These are phyloP conservation scores for Quercus engelmannii DNA, from an alignment of 306 rosid genomes.

Conservation along the genomic window DNA sequence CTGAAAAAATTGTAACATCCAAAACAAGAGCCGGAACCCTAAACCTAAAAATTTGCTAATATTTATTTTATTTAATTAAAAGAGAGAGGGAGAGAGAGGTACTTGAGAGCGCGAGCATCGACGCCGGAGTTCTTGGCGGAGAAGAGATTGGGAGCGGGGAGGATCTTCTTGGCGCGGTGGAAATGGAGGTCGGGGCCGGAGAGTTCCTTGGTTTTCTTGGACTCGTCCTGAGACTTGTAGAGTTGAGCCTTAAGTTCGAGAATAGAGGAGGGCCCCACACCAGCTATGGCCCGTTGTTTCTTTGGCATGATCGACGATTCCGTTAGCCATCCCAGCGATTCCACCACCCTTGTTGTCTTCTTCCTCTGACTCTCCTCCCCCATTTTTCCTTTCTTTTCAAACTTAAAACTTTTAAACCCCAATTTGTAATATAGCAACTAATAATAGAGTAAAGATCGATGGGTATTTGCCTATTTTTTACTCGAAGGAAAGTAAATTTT, in stretches of 20 bases:
- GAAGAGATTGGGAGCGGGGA: slow-evolving; percentile 39
- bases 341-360: slow-evolving; percentile 59
- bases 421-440: too few species aligned
- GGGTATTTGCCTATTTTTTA: too few species aligned
- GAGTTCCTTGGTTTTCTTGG: slow-evolving; percentile 67
- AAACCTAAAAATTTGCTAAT: background rate
- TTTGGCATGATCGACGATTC: slow-evolving; percentile 94
- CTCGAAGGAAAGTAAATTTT: too few species aligned
- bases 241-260: slow-evolving; percentile 90
- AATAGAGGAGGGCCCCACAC: slow-evolving; percentile 89
- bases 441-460: too few species aligned
- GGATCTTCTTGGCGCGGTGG: slow-evolving; percentile 73
- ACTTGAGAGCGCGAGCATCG: slow-evolving; percentile 81
- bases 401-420: too few species aligned
- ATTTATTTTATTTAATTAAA: background rate
- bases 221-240: slow-evolving; percentile 80
- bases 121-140: slow-evolving; percentile 81
- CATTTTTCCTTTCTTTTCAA: slow-evolving; percentile 16
- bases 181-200: slow-evolving; percentile 54
- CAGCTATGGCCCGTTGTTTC: slow-evolving; percentile 81
- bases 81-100: background rate
- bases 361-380: slow-evolving; percentile 46
- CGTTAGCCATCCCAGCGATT: slow-evolving; percentile 97
- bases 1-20: too few species aligned
- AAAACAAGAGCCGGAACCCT: background rate